phyloP scores from a whole-genome alignment of 1,284 basidiomycete species.

The Trametes sp. region DNA sequence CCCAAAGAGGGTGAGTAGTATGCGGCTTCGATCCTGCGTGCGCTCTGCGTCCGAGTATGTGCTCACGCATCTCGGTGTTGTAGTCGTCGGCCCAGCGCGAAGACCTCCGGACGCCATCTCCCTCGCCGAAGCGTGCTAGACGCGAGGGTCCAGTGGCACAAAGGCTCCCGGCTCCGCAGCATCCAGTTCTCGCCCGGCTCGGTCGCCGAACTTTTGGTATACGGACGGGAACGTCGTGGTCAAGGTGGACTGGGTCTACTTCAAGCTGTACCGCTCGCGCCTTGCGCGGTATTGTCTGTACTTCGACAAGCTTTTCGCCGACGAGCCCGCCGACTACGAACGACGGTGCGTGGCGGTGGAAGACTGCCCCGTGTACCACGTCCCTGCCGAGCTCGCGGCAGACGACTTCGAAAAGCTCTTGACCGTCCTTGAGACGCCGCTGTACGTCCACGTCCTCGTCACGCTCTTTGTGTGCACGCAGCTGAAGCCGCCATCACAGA shows the following conservation, averaged over 20 bases:
- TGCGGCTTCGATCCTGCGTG: neutral
- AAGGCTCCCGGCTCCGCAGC: neutral
- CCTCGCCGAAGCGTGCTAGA: neutral
- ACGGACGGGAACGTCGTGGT: conserved; percentile 14
- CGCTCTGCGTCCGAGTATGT: neutral
- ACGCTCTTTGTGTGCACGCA: neutral
- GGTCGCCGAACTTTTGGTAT: conserved; percentile 1
- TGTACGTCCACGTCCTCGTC: neutral
- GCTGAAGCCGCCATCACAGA: neutral
- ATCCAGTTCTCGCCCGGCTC: neutral
- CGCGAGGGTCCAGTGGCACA: neutral
- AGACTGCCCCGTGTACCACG: conserved; percentile 5
- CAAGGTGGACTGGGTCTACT: neutral
- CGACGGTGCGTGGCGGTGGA: neutral
- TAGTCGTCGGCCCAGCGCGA: neutral
- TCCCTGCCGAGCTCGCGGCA: neutral
- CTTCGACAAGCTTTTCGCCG: conserved; percentile 4
- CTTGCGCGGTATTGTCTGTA: conserved; percentile 2
- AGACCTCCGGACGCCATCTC: neutral
- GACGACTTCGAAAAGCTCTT: conserved; percentile 3
- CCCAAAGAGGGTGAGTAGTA: neutral
- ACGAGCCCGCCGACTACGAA: neutral
- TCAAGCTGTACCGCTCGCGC: conserved; percentile 7
- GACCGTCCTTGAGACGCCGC: neutral
- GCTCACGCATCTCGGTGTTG: neutral